Evolutionary conservation across 495 filamentous ascomycete genomes (phyloP), one percentile per base, ranked within the genome.

Genomic region (Penicillium turbatum): DNA sequence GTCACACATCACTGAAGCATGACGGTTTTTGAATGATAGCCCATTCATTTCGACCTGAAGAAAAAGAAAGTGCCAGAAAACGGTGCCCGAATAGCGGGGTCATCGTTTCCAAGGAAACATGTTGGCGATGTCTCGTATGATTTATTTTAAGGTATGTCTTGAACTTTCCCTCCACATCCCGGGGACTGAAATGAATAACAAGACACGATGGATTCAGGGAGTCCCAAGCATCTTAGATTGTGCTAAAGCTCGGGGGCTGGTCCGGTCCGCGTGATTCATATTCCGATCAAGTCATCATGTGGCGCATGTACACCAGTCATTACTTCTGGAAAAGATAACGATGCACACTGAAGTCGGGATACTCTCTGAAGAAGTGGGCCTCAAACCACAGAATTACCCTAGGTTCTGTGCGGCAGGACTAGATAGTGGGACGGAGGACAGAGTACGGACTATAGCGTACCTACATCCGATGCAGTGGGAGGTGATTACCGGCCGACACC

Each of bases 141-240:
- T 24, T 24, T 24, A 45, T 31, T 45, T 43, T 45, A 17, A 32
- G 42, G 29, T 21, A 53, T 54, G 49, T 51, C 49, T 51, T 29
- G 27, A 51, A 51, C 39, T 51, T 13, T 51, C 29, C 27, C 15
- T 21, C 46, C 46, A 51, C 38, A 26, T 21, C 8, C n/a, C 13
- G 13, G 29, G 34, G 19, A 16, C 13, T 17, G 30, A 10, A 30
- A n/a, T 32, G 15, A 17, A n/a, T 32, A 32, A 12, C 1, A 30
- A 46, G 34, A 16, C 30, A 13, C 34, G 16, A 35, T 16, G 29
- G 9, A 16, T 2, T 27, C 15, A 21, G 16, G 35, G 26, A 36
- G 31, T 24, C 19, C 0, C 44, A 7, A 21, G 43, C 30, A 1
- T 8, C 24, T 21, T 24, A 11, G 16, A 47, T 35, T 47, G 42